Evolutionary conservation across 495 filamentous ascomycete species (phyloP).

Genomic region (Tetracladium setigerum): DNA sequence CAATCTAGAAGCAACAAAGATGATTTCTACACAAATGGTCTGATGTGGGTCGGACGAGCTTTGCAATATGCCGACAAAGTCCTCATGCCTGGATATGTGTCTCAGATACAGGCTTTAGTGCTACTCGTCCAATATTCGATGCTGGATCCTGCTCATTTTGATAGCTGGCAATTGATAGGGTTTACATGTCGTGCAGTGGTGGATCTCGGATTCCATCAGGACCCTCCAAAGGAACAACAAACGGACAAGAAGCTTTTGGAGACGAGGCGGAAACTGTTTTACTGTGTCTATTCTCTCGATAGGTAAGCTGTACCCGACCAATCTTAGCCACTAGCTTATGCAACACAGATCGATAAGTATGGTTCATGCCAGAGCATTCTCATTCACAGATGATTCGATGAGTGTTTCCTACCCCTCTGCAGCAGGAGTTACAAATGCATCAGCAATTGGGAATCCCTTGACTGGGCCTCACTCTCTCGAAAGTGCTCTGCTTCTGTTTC

Average conservation of each 20-base stretch:
- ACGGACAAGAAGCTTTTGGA: conserved; percentile 56
- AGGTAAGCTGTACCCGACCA: conserved; percentile 43
- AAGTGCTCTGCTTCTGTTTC: conserved; percentile 57
- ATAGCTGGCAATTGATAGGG: conserved; percentile 84
- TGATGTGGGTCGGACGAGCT: conserved; percentile 61
- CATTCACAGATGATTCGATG: conserved; percentile 83
- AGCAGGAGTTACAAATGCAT: conserved; percentile 9
- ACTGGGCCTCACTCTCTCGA: conserved; percentile 38
- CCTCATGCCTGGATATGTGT: conserved; percentile 71
- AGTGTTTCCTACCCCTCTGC: conserved; percentile 53
- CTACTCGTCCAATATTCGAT: conserved; percentile 83
- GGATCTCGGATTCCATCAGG: conserved; percentile 85
- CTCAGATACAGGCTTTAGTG: conserved; percentile 76
- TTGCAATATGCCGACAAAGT: conserved; percentile 70
- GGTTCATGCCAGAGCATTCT: conserved; percentile 73
- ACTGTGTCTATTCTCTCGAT: conserved; percentile 81
- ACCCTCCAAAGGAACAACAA: conserved; percentile 59
- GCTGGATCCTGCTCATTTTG: conserved; percentile 80
- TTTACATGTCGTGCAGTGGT: conserved; percentile 77
- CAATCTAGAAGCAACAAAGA: conserved; percentile 63
- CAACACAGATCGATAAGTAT: conserved; percentile 63
- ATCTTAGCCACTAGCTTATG: conserved; percentile 4
- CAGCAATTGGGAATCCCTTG: conserved; percentile 1
- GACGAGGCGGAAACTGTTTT: conserved; percentile 70
- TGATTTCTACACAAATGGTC: conserved; percentile 51